These are phyloP conservation scores for Adansonia digitata DNA, from an alignment of 345 rosid species.

Conservation along the genomic window DNA sequence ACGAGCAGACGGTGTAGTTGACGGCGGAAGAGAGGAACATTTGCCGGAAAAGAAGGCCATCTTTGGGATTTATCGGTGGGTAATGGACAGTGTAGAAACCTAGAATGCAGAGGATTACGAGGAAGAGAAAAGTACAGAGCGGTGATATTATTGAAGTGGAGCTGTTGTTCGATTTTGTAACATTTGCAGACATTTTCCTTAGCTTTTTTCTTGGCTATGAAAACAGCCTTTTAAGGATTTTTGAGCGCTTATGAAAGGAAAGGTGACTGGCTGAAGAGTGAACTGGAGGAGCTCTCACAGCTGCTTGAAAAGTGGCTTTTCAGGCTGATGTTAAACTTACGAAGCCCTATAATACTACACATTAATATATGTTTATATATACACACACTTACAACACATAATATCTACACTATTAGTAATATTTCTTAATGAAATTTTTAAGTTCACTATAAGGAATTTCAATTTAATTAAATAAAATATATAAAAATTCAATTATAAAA, in stretches of 20 bases:
- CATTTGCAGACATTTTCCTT: slow-evolving; percentile 41
- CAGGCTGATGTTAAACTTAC: neutral
- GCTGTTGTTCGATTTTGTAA: slow-evolving; percentile 22
- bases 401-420: too few relatives aligned
- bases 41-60: slow-evolving; percentile 35
- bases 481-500: too few relatives aligned
- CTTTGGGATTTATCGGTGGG: slow-evolving; percentile 28
- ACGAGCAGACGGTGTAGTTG: slow-evolving; percentile 63
- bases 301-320: too few relatives aligned
- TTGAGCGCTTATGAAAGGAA: neutral
- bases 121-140: slow-evolving; percentile 42
- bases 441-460: too few relatives aligned
- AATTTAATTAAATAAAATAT: too few relatives aligned
- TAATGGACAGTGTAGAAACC: slow-evolving; percentile 46
- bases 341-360: neutral
- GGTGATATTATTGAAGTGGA: slow-evolving; percentile 35
- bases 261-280: neutral
- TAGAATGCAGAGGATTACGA: slow-evolving; percentile 48
- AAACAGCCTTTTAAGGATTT: neutral
- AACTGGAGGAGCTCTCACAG: too few relatives aligned
- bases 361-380: too few relatives aligned
- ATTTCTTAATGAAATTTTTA: too few relatives aligned
- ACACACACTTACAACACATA: too few relatives aligned
- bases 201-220: neutral
- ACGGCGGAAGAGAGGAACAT: slow-evolving; percentile 65